Percentiles rank a stretch among this genome's conserved stretches.
Evolutionary conservation across 768 basidiomycete species (phyloP).

Genomic region (Russula sp.): DNA sequence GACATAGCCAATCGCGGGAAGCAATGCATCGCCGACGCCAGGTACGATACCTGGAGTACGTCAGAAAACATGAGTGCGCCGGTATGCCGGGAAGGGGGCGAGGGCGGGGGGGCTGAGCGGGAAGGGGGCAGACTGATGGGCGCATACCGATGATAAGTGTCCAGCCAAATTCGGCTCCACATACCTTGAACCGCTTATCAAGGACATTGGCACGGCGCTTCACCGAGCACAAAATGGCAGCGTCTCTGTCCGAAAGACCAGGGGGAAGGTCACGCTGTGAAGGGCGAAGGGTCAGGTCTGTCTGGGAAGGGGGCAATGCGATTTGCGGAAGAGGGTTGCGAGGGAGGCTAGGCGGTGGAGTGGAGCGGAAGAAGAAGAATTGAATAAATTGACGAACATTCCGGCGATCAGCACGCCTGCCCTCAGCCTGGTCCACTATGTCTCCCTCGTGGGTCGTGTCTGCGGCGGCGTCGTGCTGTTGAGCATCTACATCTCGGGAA

Average conservation of each 20-base stretch:
- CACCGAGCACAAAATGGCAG: constrained; percentile 64
- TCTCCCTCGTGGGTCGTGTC: constrained; percentile 72
- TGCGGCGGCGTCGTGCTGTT: constrained; percentile 48
- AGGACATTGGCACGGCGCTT: constrained; percentile 75
- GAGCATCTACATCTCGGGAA: background rate
- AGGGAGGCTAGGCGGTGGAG: background rate
- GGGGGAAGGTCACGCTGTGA: constrained; percentile 59
- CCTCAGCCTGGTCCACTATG: constrained; percentile 25
- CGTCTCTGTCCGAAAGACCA: constrained; percentile 71
- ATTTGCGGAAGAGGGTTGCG: background rate
- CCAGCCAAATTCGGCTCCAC: constrained; percentile 83
- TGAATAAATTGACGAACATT: constrained; percentile 38
- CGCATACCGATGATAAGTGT: constrained; percentile 59
- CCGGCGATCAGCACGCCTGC: constrained; percentile 32
- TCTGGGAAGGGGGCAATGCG: background rate
- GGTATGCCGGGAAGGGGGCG: too few species aligned
- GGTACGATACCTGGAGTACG: constrained; percentile 51
- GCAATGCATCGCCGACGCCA: constrained; percentile 57
- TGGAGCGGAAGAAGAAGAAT: background rate
- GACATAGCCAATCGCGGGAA: constrained; percentile 58
- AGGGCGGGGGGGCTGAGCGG: background rate
- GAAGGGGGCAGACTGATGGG: too few species aligned
- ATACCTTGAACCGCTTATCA: constrained; percentile 78
- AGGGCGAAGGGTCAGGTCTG: background rate
- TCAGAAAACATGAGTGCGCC: background rate